Conservation (phyloP, 2,329 filamentous ascomycete genomes). For the Fusarium abutilonis region DNA sequence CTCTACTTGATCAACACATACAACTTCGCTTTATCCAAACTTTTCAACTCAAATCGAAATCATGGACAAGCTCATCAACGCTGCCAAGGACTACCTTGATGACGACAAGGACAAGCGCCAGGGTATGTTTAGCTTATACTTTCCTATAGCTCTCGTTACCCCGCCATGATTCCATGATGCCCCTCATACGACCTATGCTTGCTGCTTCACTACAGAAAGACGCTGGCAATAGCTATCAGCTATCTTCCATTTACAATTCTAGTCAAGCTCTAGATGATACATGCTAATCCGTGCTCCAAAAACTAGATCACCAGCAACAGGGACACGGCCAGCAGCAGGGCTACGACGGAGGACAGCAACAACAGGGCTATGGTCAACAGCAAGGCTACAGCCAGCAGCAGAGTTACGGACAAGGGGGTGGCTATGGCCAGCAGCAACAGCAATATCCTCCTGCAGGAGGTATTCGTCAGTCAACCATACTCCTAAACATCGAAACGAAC, state of each 20-base stretch:
- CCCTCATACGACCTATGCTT: constrained; percentile 14
- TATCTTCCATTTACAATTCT: neutral
- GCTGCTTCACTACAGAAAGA: no score
- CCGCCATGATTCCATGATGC: constrained; percentile 39
- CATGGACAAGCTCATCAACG: constrained; percentile 54
- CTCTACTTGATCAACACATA: neutral
- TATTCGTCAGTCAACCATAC: constrained; percentile 43
- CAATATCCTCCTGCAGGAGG: constrained; percentile 38
- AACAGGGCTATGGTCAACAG: constrained; percentile 22
- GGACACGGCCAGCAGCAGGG: constrained; percentile 12
- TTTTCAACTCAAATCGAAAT: constrained; percentile 14
- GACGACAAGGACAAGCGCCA: constrained; percentile 45
- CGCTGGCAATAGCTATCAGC: no score
- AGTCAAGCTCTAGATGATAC: neutral
- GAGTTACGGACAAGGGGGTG: constrained; percentile 18
- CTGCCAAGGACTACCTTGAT: constrained; percentile 52
- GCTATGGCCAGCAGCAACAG: constrained; percentile 37
- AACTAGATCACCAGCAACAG: constrained; percentile 27
- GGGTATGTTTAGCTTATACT: constrained; percentile 25
- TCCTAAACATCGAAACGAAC: neutral
- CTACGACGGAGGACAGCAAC: constrained; percentile 23
- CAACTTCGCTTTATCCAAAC: neutral
- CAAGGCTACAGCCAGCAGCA: constrained; percentile 23
- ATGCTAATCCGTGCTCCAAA: constrained; percentile 10
- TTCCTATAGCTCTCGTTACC: constrained; percentile 25